Conservation (phyloP, 805 yeast genomes). For the Pichia nanzhaoensis region DNA sequence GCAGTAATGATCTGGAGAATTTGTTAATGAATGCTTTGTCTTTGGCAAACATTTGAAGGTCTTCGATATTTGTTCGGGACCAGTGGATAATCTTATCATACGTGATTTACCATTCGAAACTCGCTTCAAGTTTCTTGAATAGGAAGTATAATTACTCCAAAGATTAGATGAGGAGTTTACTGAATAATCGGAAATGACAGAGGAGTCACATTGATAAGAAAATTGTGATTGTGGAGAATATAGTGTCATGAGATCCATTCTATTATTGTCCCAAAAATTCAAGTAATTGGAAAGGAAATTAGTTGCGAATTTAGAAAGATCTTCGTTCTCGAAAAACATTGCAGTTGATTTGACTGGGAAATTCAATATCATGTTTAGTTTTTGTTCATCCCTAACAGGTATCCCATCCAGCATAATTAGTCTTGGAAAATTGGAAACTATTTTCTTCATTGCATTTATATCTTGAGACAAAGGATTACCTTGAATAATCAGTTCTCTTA, state of each 20-base stretch:
- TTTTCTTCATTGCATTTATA: slow-evolving; percentile 46
- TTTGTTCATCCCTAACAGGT: slow-evolving; percentile 66
- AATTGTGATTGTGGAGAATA: slow-evolving; percentile 84
- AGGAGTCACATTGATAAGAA: slow-evolving; percentile 68
- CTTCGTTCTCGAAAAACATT: slow-evolving; percentile 76
- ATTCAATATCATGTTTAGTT: slow-evolving; percentile 42
- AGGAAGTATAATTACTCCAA: slow-evolving; percentile 64
- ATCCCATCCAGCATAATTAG: slow-evolving; percentile 73
- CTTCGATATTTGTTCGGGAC: slow-evolving; percentile 58
- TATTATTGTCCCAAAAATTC: slow-evolving; percentile 73
- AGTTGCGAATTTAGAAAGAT: slow-evolving; percentile 64
- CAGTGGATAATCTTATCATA: slow-evolving; percentile 52
- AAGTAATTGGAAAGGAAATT: slow-evolving; percentile 70
- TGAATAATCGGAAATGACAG: slow-evolving; percentile 34
- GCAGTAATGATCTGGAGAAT: slow-evolving; percentile 59
- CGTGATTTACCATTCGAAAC: slow-evolving; percentile 52
- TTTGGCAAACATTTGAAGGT: slow-evolving; percentile 67
- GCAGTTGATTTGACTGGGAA: slow-evolving; percentile 52
- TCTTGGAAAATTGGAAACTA: slow-evolving; percentile 72
- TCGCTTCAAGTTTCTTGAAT: slow-evolving; percentile 70
- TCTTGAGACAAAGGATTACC: slow-evolving; percentile 65
- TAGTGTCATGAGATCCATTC: slow-evolving; percentile 60
- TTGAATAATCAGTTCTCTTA: slow-evolving; percentile 70
- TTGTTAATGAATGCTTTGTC: slow-evolving; percentile 62
- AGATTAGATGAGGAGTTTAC: slow-evolving; percentile 21